Base-by-base conservation (phyloP, 257 asterid species). In the Voacanga thouarsii region DNA sequence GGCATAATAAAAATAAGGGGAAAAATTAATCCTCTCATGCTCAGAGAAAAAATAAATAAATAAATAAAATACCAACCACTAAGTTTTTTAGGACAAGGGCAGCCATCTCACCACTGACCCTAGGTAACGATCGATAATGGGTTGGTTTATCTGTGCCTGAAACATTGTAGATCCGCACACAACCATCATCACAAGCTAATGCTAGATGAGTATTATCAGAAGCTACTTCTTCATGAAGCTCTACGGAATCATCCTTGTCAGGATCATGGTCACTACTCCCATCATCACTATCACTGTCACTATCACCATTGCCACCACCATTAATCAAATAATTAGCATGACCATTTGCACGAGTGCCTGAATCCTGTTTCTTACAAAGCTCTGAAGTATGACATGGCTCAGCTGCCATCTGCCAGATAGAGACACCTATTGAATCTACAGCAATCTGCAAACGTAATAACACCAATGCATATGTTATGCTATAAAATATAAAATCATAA, bases 371-470 rank as follows among this genome's bases (percentile, higher is more conserved):
- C 30, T 5, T 55, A 39, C 61, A 71, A 57, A 64, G 76, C 67
- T 76, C 82, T 21, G 66, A 73, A 78, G 71, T 86, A 70, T 47
- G 75, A 68, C 77, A 68, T 26, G 97, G 95, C 78, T 91, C 96
- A 33, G 89, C 95, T 67, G 97, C 97, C 86, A 94, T 90, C 86
- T 96, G 97, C 98, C 98, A 93, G 72, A 96, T 87, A 8, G 99
- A 86, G 75, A 88, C 66, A 64, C 97, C 97, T 8, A 91, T 84
- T 6, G 96, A 87, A 78, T 92, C 98, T 79, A 96, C 77, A 78
- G 90, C 92, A 55, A 56, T 87, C 99, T 96, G 94, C 88, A 88
- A 77, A 43, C 75, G 59, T 71, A 77, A 71, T 75, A 45, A 51
- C 26, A 75, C 80, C 19, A 55, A 55, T 47, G 37, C 49, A 64